Conservation (phyloP, 805 yeast species). For the Nakazawaea anatomiae region DNA sequence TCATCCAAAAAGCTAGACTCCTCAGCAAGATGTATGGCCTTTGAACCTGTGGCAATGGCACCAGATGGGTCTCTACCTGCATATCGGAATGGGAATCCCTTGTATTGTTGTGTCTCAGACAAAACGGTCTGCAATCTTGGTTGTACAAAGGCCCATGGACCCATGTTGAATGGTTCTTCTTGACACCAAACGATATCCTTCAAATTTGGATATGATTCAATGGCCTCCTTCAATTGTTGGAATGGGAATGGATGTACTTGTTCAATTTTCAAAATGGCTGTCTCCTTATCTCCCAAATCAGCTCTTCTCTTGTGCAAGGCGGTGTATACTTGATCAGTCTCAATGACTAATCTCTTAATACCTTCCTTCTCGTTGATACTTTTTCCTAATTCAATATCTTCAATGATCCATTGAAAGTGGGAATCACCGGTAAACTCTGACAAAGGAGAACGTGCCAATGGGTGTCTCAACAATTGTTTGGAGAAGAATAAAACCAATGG, state of each 20-base stretch:
- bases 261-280: conserved; percentile 87
- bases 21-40: conserved; percentile 80
- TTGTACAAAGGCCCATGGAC: conserved; percentile 70
- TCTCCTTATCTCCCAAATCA: conserved; percentile 64
- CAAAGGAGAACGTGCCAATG: conserved; percentile 85
- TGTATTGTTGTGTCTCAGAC: conserved; percentile 60
- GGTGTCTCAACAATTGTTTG: conserved; percentile 91
- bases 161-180: conserved; percentile 98
- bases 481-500: conserved; percentile 87
- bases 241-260: conserved; percentile 99
- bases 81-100: conserved; percentile 59
- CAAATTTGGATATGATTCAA: conserved; percentile 72
- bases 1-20: conserved; percentile 83
- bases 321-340: conserved; percentile 93
- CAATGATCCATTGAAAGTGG: conserved; percentile 93
- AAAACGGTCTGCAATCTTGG: conserved; percentile 82
- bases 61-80: conserved; percentile 99
- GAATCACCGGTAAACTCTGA: conserved; percentile 87
- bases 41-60: conserved; percentile 96
- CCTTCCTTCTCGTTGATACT: conserved; percentile 71
- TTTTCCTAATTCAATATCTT: conserved; percentile 83
- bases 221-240: conserved; percentile 82
- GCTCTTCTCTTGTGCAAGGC: conserved; percentile 88
- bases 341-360: conserved; percentile 78
- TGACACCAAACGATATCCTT: conserved; percentile 95